Percentiles rank a stretch among this genome's conserved stretches.
These are phyloP conservation scores for Barnettozyma salicaria DNA, from an alignment of 805 yeast species.

Conservation along the genomic window DNA sequence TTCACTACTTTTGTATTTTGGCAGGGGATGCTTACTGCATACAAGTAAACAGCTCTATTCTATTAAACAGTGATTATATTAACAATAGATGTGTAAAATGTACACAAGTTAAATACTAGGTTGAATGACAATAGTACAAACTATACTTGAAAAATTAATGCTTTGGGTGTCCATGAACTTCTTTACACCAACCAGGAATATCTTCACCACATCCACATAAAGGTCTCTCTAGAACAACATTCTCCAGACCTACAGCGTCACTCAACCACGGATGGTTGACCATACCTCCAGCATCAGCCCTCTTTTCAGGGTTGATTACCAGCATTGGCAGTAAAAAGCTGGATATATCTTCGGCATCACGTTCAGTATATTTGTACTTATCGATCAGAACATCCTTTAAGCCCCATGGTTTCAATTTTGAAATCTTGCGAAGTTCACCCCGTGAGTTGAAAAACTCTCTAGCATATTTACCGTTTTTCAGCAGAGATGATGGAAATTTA, in stretches of 20 bases:
- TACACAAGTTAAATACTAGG: no score
- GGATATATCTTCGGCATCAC: constrained; percentile 66
- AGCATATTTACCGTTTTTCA: constrained; percentile 56
- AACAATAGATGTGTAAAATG: no score
- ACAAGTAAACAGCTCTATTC: no score
- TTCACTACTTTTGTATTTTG: background rate
- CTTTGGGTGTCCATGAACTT: constrained; percentile 40
- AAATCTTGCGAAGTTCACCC: constrained; percentile 72
- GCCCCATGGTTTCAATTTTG: constrained; percentile 85
- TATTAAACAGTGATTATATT: no score
- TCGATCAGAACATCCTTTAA: constrained; percentile 74
- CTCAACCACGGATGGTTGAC: constrained; percentile 78
- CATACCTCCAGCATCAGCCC: constrained; percentile 97
- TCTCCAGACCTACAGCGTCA: constrained; percentile 73
- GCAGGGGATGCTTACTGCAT: no score
- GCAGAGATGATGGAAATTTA: constrained; percentile 51
- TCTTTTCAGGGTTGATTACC: constrained; percentile 61
- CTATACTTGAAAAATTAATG: constrained; percentile 24
- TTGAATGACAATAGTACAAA: background rate
- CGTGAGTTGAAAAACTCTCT: constrained; percentile 57
- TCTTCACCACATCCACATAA: constrained; percentile 80
- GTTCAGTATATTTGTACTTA: constrained; percentile 68
- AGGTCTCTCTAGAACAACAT: constrained; percentile 61
- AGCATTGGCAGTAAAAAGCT: constrained; percentile 85
- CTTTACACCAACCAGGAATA: constrained; percentile 86